Evolutionary conservation across 164 flowering plant species (phyloP).

Genomic region (Vitis rupestris): DNA sequence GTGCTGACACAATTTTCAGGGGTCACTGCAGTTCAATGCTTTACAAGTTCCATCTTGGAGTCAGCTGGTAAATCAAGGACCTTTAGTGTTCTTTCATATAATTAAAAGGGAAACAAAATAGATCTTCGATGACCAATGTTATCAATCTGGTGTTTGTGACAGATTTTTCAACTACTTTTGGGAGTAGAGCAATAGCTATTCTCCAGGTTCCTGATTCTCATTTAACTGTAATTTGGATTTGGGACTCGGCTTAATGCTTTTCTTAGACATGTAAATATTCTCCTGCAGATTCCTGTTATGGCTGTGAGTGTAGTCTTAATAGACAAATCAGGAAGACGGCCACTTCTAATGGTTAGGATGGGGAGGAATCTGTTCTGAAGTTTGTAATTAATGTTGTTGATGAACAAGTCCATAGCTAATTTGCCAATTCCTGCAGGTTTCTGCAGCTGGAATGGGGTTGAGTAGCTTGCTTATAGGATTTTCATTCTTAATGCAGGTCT

Average conservation of each 20-base stretch:
- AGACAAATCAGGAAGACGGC: slow-evolving; percentile 1
- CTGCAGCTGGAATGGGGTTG: slow-evolving; percentile 5
- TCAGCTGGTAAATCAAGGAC: not conserved
- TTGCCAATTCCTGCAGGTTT: not conserved
- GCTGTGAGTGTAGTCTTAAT: not conserved
- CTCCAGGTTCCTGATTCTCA: not conserved
- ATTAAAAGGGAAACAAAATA: not conserved
- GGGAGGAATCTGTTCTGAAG: too few species aligned
- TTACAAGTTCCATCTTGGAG: not conserved
- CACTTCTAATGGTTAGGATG: not conserved
- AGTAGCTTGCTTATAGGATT: not conserved
- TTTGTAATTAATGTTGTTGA: too few species aligned
- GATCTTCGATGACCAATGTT: not conserved
- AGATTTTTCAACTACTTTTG: not conserved
- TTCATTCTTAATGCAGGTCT: not conserved
- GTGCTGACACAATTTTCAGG: not conserved
- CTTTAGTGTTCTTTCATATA: too few species aligned
- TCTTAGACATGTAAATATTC: not conserved
- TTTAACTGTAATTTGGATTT: not conserved
- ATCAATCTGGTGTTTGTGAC: not conserved
- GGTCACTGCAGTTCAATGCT: not conserved
- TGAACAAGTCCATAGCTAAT: too few species aligned
- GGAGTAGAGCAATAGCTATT: not conserved
- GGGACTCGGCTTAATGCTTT: not conserved
- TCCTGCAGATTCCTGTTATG: not conserved